phyloP scores from a whole-genome alignment of 2,329 filamentous ascomycete species.

The Scleromitrula shiraiana region DNA sequence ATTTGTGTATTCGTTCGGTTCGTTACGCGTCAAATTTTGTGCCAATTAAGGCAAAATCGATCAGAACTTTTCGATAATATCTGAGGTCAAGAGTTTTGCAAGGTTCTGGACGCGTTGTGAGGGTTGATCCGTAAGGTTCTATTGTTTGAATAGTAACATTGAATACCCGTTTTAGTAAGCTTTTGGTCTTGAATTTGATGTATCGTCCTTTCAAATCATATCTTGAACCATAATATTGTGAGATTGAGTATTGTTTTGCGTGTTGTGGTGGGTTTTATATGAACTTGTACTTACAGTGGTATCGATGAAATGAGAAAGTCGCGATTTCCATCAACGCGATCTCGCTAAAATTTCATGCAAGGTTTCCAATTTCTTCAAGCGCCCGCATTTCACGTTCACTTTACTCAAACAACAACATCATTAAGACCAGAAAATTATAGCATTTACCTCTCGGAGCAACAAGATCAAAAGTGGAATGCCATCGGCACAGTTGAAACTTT shows the following conservation, averaged over 20 bases:
- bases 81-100: not conserved
- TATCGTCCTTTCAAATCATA: not conserved
- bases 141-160: constrained; percentile 3
- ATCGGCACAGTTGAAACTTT: too few species aligned
- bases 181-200: not conserved
- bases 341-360: constrained; percentile 9
- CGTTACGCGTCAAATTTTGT: constrained; percentile 13
- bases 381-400: not conserved
- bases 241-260: too few species aligned
- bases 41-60: constrained; percentile 4
- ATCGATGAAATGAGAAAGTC: constrained; percentile 6
- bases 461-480: too few species aligned
- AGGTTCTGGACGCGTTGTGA: not conserved
- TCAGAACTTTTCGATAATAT: not conserved
- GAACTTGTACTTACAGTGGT: too few species aligned
- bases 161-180: not conserved
- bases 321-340: constrained; percentile 2
- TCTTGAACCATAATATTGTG: not conserved
- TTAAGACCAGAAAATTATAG: too few species aligned
- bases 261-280: too few species aligned
- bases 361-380: not conserved
- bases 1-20: constrained; percentile 56
- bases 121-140: not conserved
- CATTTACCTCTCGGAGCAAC: too few species aligned
- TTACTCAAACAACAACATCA: not conserved